These are phyloP conservation scores for Plasmodium gaboni DNA, from an alignment of 169 alveolate species.

Conservation along the genomic window DNA sequence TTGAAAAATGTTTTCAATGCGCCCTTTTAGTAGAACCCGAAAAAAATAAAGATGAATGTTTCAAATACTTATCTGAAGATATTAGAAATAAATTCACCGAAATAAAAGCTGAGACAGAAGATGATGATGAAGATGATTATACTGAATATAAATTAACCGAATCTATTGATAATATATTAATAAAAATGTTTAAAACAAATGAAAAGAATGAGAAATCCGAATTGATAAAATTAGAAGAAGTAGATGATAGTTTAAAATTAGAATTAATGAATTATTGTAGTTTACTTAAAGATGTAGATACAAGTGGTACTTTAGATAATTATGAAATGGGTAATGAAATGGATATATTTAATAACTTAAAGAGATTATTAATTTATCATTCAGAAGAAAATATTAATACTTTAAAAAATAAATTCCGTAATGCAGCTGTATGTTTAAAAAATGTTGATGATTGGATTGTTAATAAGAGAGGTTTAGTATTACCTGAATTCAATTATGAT, in stretches of 20 bases:
- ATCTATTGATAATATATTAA: background rate
- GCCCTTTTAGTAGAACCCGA: background rate
- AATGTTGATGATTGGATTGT: constrained; percentile 6
- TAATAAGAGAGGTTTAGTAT: constrained; percentile 1
- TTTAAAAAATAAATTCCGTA: background rate
- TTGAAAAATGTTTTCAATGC: constrained; percentile 34
- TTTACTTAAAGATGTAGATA: background rate
- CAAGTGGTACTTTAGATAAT: background rate
- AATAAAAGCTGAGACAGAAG: constrained; percentile 3
- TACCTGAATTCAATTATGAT: constrained; percentile 1
- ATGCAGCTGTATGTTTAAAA: constrained; percentile 11
- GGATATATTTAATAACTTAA: constrained; percentile 3
- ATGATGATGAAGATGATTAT: background rate
- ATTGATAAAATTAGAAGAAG: constrained; percentile 2
- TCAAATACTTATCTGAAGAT: background rate
- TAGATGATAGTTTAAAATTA: background rate
- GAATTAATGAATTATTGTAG: background rate
- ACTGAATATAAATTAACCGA: background rate
- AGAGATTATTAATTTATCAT: background rate
- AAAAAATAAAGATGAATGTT: background rate
- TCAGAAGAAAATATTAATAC: background rate
- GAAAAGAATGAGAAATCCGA: background rate
- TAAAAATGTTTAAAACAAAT: background rate
- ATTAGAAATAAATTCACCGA: background rate
- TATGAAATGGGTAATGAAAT: constrained; percentile 1